Percentiles rank a stretch among this genome's conserved stretches.
Evolutionary conservation across 2,329 filamentous ascomycete species (phyloP).

Genomic region (Cercospora sojina): DNA sequence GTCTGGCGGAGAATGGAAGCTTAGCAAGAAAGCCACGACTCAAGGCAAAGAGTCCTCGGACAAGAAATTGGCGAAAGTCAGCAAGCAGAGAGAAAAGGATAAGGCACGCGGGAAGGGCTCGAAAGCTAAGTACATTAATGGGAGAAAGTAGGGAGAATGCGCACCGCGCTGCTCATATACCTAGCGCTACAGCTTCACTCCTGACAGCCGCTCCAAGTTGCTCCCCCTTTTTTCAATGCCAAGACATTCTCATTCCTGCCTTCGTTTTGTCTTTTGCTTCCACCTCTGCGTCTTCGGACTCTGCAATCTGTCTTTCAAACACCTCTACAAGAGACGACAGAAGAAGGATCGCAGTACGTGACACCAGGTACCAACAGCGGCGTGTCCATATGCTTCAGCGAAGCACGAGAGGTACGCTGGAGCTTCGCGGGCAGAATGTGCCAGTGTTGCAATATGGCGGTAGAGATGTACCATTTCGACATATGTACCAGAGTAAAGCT

Average conservation of each 20-base stretch:
- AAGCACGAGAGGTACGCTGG: no score
- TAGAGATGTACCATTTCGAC: no score
- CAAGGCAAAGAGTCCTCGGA: constrained; percentile 19
- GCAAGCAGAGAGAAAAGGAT: constrained; percentile 20
- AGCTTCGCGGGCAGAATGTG: no score
- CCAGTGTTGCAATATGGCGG: no score
- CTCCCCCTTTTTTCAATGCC: background rate
- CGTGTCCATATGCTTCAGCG: no score
- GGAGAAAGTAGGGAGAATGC: background rate
- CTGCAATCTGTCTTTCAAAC: no score
- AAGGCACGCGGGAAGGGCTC: constrained; percentile 13
- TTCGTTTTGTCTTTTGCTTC: no score
- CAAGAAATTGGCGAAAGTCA: constrained; percentile 16
- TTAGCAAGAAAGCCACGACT: constrained; percentile 42
- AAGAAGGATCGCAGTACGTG: no score
- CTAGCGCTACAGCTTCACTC: background rate
- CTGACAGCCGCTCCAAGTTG: background rate
- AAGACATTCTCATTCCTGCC: no score
- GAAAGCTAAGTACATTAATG: constrained; percentile 12
- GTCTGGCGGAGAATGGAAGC: constrained; percentile 70
- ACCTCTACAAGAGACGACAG: no score
- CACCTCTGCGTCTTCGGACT: no score
- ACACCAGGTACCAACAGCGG: no score
- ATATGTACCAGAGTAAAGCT: background rate
- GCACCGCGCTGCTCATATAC: background rate